A percentile compares a stretch with the other conserved stretches of the same genome.
These are phyloP conservation scores for Kluyveromyces siamensis DNA, from an alignment of 805 yeast species.

Conservation along the genomic window DNA sequence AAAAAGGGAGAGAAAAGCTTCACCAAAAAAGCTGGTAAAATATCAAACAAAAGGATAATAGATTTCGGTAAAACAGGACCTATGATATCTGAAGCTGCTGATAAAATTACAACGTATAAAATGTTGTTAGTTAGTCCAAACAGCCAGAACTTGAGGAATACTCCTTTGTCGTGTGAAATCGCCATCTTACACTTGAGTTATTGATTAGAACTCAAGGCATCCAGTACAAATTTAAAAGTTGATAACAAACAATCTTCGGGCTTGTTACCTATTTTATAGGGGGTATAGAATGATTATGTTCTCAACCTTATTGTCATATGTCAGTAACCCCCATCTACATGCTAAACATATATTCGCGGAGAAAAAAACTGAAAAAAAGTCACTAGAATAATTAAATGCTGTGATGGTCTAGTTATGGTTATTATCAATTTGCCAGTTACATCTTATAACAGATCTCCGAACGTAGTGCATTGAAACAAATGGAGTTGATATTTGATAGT, in stretches of 20 bases:
- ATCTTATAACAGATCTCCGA: too few species aligned
- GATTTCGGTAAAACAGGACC: slow-evolving; percentile 82
- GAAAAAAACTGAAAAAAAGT: too few species aligned
- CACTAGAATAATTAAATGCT: too few species aligned
- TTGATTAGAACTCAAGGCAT: background rate
- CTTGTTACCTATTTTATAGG: too few species aligned
- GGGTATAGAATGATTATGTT: too few species aligned
- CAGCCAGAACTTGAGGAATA: slow-evolving; percentile 56
- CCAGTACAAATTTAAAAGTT: background rate
- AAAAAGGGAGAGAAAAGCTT: slow-evolving; percentile 74
- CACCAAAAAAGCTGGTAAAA: slow-evolving; percentile 67
- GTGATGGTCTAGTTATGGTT: too few species aligned
- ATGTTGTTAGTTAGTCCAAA: slow-evolving; percentile 87
- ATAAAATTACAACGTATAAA: slow-evolving; percentile 79
- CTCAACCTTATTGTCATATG: too few species aligned
- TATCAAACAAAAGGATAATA: slow-evolving; percentile 74
- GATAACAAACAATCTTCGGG: too few species aligned
- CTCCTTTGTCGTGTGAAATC: background rate
- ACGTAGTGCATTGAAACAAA: too few species aligned
- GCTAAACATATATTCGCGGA: too few species aligned
- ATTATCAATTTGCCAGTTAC: too few species aligned
- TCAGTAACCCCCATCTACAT: too few species aligned
- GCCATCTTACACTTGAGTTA: background rate
- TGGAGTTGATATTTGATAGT: background rate
- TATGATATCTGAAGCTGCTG: slow-evolving; percentile 89